Conservation (phyloP, 257 asterid genomes). For the Solanum sejunctum region DNA sequence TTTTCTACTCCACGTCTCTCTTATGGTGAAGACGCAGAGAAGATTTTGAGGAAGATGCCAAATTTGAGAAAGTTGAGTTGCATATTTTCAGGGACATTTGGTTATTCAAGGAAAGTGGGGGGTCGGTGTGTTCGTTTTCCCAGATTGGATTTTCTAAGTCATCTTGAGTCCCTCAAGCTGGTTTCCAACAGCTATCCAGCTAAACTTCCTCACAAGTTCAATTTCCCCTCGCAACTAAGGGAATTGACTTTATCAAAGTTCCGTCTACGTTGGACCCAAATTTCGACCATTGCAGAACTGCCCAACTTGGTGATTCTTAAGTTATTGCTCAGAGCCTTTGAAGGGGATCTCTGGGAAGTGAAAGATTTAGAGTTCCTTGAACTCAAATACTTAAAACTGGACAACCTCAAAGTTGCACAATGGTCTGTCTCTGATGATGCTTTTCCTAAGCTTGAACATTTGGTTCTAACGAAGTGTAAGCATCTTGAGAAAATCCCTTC, state of each 20-base stretch:
- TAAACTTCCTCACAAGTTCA: not conserved
- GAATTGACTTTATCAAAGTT: not conserved
- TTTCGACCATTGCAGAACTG: not conserved
- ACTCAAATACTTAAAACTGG: not conserved
- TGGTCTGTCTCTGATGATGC: not conserved
- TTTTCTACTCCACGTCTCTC: not conserved
- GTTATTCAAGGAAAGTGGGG: not conserved
- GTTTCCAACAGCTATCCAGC: not conserved
- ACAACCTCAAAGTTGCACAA: not conserved
- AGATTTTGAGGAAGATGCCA: not conserved
- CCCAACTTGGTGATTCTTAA: not conserved
- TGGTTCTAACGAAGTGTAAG: not conserved
- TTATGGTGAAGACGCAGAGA: not conserved
- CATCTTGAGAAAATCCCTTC: not conserved
- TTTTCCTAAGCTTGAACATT: not conserved
- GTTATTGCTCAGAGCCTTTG: not conserved
- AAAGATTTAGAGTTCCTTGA: not conserved
- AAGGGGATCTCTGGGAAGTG: not conserved
- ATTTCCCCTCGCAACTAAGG: not conserved
- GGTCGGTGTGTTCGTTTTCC: not conserved
- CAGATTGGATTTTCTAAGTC: not conserved
- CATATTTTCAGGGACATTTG: not conserved
- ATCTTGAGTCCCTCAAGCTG: slow-evolving; percentile 3
- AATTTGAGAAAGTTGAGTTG: not conserved
- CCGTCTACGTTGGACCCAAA: not conserved